These are phyloP conservation scores for Fusarium sp. DNA, from an alignment of 2,329 filamentous ascomycete genomes.

Conservation along the genomic window DNA sequence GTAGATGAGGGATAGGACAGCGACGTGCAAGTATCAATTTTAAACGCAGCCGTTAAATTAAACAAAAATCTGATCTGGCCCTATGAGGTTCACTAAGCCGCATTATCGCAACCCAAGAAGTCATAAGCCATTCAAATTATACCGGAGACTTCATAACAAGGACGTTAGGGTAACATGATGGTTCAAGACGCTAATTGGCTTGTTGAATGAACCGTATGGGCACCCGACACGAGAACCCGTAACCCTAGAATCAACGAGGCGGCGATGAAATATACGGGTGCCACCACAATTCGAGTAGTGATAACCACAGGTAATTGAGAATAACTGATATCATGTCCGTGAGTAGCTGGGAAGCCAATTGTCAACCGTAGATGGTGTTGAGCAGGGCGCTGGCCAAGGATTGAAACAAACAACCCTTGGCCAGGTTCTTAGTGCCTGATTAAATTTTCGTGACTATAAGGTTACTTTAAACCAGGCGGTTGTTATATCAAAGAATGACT, in stretches of 20 bases:
- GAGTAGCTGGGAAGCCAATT: neutral
- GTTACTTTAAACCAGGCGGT: neutral
- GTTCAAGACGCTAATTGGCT: conserved; percentile 12
- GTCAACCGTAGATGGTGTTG: neutral
- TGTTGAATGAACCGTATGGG: neutral
- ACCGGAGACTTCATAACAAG: too few relatives aligned
- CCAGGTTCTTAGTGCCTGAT: neutral
- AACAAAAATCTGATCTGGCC: neutral
- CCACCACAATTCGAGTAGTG: neutral
- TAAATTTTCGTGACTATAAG: neutral
- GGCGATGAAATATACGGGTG: neutral
- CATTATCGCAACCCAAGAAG: neutral
- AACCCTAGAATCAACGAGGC: neutral
- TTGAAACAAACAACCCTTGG: neutral
- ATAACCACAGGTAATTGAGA: neutral
- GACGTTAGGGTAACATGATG: neutral
- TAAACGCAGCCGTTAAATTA: neutral
- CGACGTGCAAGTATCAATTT: neutral
- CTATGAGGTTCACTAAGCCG: neutral
- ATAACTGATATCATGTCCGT: neutral
- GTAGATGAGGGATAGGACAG: neutral
- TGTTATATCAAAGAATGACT: neutral
- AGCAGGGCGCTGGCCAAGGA: neutral
- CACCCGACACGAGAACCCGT: neutral
- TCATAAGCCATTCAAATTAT: neutral